phyloP scores from a whole-genome alignment of 345 rosid genomes.

The Psidium friedrichsthalianum region DNA sequence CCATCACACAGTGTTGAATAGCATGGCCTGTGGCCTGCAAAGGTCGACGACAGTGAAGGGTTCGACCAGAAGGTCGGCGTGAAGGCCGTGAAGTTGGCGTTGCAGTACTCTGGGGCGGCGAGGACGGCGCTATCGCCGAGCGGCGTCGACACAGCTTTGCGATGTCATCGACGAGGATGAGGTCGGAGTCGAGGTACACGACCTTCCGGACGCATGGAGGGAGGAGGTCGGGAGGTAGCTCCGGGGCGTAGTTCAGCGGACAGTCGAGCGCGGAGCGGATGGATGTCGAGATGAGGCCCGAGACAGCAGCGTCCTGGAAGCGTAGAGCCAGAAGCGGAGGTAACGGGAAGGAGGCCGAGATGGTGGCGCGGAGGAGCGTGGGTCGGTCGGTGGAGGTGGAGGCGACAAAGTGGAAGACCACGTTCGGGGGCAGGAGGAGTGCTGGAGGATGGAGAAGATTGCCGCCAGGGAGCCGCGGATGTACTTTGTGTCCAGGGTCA shows the following conservation, averaged over 20 bases:
- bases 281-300: slow-evolving; percentile 73
- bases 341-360: slow-evolving; percentile 81
- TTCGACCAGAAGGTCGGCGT: slow-evolving; percentile 19
- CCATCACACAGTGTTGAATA: slow-evolving; percentile 49
- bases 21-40: slow-evolving; percentile 40
- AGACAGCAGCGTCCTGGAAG: slow-evolving; percentile 51
- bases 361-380: slow-evolving; percentile 40
- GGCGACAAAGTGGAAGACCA: slow-evolving; percentile 75
- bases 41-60: slow-evolving; percentile 51
- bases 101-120: slow-evolving; percentile 93
- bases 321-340: slow-evolving; percentile 53
- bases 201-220: slow-evolving; percentile 69
- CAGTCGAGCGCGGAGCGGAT: slow-evolving; percentile 88
- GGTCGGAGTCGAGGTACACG: slow-evolving; percentile 86
- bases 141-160: slow-evolving; percentile 52
- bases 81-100: slow-evolving; percentile 82
- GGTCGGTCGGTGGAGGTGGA: slow-evolving; percentile 49
- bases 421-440: slow-evolving; percentile 81
- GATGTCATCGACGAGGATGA: slow-evolving; percentile 83
- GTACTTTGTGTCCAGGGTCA: slow-evolving; percentile 80
- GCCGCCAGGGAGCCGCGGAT: slow-evolving; percentile 96
- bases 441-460: slow-evolving; percentile 74
- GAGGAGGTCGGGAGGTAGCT: slow-evolving; percentile 67
- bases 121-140: slow-evolving; percentile 39
- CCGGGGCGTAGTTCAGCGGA: slow-evolving; percentile 88